Evolutionary conservation across 495 filamentous ascomycete genomes (phyloP).

Genomic region (Aspergillus conjunctus): DNA sequence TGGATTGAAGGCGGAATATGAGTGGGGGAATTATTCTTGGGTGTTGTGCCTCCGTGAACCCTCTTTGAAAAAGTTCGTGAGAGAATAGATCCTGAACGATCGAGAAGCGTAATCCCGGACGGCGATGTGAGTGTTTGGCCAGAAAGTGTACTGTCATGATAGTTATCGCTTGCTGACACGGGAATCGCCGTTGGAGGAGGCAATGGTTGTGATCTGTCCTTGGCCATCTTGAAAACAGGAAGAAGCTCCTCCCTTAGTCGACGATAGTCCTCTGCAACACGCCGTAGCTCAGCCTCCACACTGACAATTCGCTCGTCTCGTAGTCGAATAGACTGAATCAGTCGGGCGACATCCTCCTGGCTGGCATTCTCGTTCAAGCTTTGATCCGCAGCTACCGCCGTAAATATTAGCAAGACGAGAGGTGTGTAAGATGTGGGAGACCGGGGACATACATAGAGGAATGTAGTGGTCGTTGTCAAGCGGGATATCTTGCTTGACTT

Average conservation of each 20-base stretch:
- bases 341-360: conserved; percentile 83
- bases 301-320: conserved; percentile 84
- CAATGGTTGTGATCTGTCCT: conserved; percentile 86
- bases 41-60: conserved; percentile 72
- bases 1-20: conserved; percentile 64
- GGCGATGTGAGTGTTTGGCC: conserved; percentile 45
- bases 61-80: conserved; percentile 86
- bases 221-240: conserved; percentile 83
- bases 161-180: conserved; percentile 23
- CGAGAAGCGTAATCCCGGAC: conserved; percentile 40
- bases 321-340: conserved; percentile 81
- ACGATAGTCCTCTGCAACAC: conserved; percentile 81
- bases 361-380: conserved; percentile 84
- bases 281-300: conserved; percentile 77
- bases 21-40: conserved; percentile 82
- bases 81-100: conserved; percentile 31
- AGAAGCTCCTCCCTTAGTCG: conserved; percentile 86
- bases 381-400: conserved; percentile 75
- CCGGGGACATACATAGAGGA: conserved; percentile 72
- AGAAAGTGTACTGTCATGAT: conserved; percentile 33
- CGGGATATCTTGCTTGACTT: conserved; percentile 86
- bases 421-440: conserved; percentile 5
- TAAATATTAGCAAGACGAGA: conserved; percentile 22
- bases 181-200: conserved; percentile 56
- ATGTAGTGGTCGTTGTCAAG: conserved; percentile 93